A percentile compares a stretch with the other conserved stretches of the same genome.
phyloP scores from a whole-genome alignment of 2,329 filamentous ascomycete genomes.

The Xylaria hypoxylon region DNA sequence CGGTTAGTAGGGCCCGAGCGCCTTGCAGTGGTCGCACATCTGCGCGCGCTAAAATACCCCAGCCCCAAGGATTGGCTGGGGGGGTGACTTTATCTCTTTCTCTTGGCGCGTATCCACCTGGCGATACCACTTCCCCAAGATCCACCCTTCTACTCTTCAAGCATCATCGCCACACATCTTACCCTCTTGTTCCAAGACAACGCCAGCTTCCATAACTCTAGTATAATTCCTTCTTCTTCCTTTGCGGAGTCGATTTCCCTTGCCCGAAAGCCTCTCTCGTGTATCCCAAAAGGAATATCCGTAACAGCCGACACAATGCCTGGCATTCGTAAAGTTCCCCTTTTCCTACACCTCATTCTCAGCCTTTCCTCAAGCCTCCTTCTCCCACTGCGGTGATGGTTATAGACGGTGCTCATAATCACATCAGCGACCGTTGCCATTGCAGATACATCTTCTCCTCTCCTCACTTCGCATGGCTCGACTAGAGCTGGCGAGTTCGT shows the following conservation, averaged over 20 bases:
- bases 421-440: constrained; percentile 10
- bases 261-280: neutral
- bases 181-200: constrained; percentile 32
- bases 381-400: constrained; percentile 24
- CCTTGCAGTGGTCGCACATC: constrained; percentile 33
- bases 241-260: constrained; percentile 13
- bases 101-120: constrained; percentile 38
- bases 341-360: constrained; percentile 28
- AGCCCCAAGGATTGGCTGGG: constrained; percentile 37
- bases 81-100: constrained; percentile 33
- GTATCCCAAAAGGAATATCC: constrained; percentile 10
- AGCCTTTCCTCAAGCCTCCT: constrained; percentile 9
- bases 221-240: constrained; percentile 25
- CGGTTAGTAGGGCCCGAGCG: constrained; percentile 35
- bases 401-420: constrained; percentile 14
- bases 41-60: constrained; percentile 39
- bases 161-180: constrained; percentile 15
- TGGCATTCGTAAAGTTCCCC: constrained; percentile 62
- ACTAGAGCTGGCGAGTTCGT: constrained; percentile 16
- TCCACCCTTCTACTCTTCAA: constrained; percentile 39
- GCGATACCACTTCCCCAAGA: constrained; percentile 48
- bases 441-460: constrained; percentile 1
- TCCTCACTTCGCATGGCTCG: constrained; percentile 14
- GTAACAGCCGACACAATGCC: constrained; percentile 58
- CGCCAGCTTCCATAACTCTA: constrained; percentile 25